Evolutionary conservation across 169 alveolate species (phyloP).

Genomic region (Toxoplasma gondii): DNA sequence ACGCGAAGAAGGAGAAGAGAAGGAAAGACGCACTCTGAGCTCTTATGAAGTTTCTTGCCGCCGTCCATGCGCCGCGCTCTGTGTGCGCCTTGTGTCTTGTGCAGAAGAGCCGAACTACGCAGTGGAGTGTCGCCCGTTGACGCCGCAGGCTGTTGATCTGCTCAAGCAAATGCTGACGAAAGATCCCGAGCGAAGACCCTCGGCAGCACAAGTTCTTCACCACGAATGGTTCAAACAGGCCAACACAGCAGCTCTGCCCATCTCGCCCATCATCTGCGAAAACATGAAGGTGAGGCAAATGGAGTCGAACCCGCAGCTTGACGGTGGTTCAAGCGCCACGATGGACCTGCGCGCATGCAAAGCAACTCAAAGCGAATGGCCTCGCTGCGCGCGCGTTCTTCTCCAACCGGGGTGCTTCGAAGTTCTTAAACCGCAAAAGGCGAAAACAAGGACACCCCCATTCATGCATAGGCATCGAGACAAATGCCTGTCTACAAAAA

Average conservation of each 20-base stretch:
- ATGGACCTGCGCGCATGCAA: too few species aligned
- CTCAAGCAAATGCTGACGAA: constrained; percentile 79
- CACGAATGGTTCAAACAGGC: constrained; percentile 81
- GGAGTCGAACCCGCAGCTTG: not conserved
- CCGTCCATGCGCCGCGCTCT: too few species aligned
- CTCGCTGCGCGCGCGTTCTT: too few species aligned
- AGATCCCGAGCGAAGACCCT: constrained; percentile 78
- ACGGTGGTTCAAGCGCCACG: too few species aligned
- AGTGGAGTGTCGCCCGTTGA: constrained; percentile 79
- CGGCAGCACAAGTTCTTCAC: constrained; percentile 76
- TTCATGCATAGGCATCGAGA: too few species aligned
- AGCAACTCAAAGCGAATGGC: too few species aligned
- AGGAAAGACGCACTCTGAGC: not conserved
- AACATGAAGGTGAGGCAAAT: constrained; percentile 62
- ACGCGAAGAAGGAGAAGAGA: not conserved
- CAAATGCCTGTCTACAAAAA: too few species aligned
- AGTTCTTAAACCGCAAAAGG: too few species aligned
- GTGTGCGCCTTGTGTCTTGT: not conserved
- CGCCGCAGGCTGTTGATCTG: constrained; percentile 79
- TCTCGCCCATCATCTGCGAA: constrained; percentile 61
- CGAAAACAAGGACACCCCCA: too few species aligned
- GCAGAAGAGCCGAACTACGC: constrained; percentile 71
- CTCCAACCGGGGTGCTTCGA: too few species aligned
- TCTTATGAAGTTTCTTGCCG: too few species aligned
- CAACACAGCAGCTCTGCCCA: constrained; percentile 34